These are phyloP conservation scores for cucumber (Cucumis sativus) DNA, from an alignment of 306 rosid genomes.

Conservation along the genomic window Cucumber_9930_V3 NC_026656.2:20575501-20576000, in stretches of 20 bases:
- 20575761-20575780: constrained; percentile 44
- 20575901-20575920: constrained; percentile 5
- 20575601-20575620: constrained; percentile 51
- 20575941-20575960: neutral
- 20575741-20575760: constrained; percentile 42
- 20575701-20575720: constrained; percentile 32
- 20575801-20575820: constrained; percentile 87
- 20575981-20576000: neutral
- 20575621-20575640: constrained; percentile 56
- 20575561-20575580: constrained; percentile 33
- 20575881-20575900: constrained; percentile 60
- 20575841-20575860: constrained; percentile 41
- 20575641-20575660: constrained; percentile 49
- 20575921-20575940: neutral
- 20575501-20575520: constrained; percentile 42
- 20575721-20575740: constrained; percentile 28
- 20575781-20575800: constrained; percentile 39
- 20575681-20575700: constrained; percentile 51
- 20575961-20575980: neutral
- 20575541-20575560: constrained; percentile 44
- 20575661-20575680: constrained; percentile 72
- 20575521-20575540: constrained; percentile 55
- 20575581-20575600: constrained; percentile 65
- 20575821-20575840: constrained; percentile 50
- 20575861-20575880: constrained; percentile 37